These are phyloP conservation scores for Carpinus viminea DNA, from an alignment of 306 rosid species.

Conservation along the genomic window DNA sequence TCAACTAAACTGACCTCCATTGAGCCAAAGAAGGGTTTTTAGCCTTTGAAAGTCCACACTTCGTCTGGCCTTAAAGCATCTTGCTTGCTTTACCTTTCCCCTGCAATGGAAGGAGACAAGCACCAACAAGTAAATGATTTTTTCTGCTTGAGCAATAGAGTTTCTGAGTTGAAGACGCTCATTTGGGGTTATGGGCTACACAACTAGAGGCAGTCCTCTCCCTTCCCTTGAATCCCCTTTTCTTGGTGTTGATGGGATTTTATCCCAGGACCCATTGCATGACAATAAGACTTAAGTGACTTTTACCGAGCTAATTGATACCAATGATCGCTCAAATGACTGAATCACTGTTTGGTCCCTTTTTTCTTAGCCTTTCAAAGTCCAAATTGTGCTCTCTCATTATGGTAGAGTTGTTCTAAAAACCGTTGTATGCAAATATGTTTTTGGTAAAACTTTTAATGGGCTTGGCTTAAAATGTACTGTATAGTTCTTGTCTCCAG, in stretches of 20 bases:
- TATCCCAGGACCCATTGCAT: background rate
- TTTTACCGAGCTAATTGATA: background rate
- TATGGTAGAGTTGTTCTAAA: background rate
- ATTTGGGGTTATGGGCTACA: background rate
- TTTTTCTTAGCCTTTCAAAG: background rate
- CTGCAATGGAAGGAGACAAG: background rate
- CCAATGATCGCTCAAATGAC: background rate
- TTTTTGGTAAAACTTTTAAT: background rate
- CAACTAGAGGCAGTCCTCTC: background rate
- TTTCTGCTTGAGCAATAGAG: background rate
- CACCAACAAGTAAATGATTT: background rate
- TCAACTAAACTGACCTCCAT: background rate
- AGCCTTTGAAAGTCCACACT: background rate
- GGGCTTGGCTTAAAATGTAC: background rate
- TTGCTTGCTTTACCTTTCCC: background rate
- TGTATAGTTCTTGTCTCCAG: background rate
- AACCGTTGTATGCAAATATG: background rate
- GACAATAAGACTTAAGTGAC: background rate
- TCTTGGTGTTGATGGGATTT: background rate
- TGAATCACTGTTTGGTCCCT: background rate
- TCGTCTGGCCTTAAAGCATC: background rate
- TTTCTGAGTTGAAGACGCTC: background rate
- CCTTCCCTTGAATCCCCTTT: background rate
- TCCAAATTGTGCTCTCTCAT: background rate
- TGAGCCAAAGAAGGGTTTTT: background rate